Percentiles rank a stretch among this genome's conserved stretches.
These are phyloP conservation scores for Stachybotrys elegans DNA, from an alignment of 2,329 filamentous ascomycete species.

Conservation along the genomic window DNA sequence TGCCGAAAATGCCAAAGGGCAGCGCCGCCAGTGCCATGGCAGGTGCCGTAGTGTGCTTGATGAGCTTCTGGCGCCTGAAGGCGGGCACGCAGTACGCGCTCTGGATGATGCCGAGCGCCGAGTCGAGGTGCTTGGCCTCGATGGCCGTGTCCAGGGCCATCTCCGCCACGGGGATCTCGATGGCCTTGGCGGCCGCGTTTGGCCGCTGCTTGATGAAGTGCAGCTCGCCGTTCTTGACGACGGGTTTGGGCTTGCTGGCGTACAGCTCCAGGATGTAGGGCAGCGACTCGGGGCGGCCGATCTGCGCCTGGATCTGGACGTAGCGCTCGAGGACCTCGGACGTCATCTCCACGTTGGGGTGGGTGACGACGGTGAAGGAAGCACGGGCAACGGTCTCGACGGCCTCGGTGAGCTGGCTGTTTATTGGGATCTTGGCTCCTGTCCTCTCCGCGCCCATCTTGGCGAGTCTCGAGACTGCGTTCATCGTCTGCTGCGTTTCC, in stretches of 20 bases:
- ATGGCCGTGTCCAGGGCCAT: slow-evolving; percentile 76
- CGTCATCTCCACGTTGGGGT: slow-evolving; percentile 77
- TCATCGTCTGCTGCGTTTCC: slow-evolving; percentile 32
- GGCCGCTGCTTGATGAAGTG: slow-evolving; percentile 60
- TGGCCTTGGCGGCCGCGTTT: slow-evolving; percentile 63
- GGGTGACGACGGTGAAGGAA: slow-evolving; percentile 65
- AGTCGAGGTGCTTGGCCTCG: slow-evolving; percentile 67
- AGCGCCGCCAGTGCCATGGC: slow-evolving; percentile 50
- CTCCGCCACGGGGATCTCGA: slow-evolving; percentile 66
- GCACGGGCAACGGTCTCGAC: slow-evolving; percentile 50
- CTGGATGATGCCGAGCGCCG: slow-evolving; percentile 72
- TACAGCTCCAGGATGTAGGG: slow-evolving; percentile 78
- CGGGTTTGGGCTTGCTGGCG: slow-evolving; percentile 72
- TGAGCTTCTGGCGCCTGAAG: slow-evolving; percentile 61
- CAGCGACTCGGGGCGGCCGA: slow-evolving; percentile 70
- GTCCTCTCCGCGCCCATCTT: slow-evolving; percentile 33
- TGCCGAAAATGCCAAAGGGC: slow-evolving; percentile 63
- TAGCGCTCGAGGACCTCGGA: slow-evolving; percentile 68
- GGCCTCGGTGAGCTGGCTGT: slow-evolving; percentile 35
- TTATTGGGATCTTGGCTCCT: slow-evolving; percentile 23
- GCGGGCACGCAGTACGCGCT: slow-evolving; percentile 62
- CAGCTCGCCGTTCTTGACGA: slow-evolving; percentile 53
- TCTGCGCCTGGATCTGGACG: slow-evolving; percentile 67
- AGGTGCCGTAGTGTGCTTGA: slow-evolving; percentile 60
- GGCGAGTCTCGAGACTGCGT: slow-evolving; percentile 51